Percentiles rank a stretch among this genome's conserved stretches.
These are phyloP conservation scores for Pilaira anomala DNA, from an alignment of 192 early-diverging fungal genomes.

Conservation along the genomic window DNA sequence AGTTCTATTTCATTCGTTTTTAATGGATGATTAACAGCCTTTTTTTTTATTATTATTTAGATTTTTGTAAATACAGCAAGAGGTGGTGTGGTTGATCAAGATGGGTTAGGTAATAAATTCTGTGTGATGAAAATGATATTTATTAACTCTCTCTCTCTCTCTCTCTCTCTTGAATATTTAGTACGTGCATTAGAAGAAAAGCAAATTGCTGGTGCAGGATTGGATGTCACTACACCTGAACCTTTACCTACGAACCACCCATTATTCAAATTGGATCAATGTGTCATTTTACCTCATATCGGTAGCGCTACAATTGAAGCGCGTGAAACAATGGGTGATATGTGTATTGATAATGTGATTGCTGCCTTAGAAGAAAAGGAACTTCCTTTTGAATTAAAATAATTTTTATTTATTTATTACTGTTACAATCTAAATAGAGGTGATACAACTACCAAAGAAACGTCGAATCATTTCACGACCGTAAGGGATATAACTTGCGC, in stretches of 20 bases:
- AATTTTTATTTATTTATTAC: background rate
- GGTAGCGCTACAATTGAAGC: slow-evolving; percentile 81
- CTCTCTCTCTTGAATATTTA: slow-evolving; percentile 25
- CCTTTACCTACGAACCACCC: slow-evolving; percentile 64
- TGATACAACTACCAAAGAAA: slow-evolving; percentile 37
- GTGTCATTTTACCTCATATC: slow-evolving; percentile 81
- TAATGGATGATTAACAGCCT: background rate
- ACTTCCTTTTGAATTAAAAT: slow-evolving; percentile 34
- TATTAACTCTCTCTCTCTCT: background rate
- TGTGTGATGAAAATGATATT: too few relatives aligned
- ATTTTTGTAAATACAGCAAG: slow-evolving; percentile 82
- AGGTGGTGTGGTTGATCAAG: slow-evolving; percentile 77
- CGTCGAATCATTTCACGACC: slow-evolving; percentile 54
- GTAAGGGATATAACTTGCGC: slow-evolving; percentile 91
- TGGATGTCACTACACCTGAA: slow-evolving; percentile 88
- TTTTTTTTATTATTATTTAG: slow-evolving; percentile 23
- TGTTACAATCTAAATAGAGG: slow-evolving; percentile 19
- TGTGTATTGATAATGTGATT: slow-evolving; percentile 72
- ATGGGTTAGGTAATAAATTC: slow-evolving; percentile 39
- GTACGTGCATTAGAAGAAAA: slow-evolving; percentile 59
- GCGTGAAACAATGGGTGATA: slow-evolving; percentile 72
- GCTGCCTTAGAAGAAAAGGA: slow-evolving; percentile 52
- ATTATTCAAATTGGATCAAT: slow-evolving; percentile 57
- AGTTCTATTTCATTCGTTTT: too few relatives aligned
- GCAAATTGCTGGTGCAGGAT: slow-evolving; percentile 63